Conservation (phyloP, 2,329 filamentous ascomycete genomes). For the Aschersonia sp. region DNA sequence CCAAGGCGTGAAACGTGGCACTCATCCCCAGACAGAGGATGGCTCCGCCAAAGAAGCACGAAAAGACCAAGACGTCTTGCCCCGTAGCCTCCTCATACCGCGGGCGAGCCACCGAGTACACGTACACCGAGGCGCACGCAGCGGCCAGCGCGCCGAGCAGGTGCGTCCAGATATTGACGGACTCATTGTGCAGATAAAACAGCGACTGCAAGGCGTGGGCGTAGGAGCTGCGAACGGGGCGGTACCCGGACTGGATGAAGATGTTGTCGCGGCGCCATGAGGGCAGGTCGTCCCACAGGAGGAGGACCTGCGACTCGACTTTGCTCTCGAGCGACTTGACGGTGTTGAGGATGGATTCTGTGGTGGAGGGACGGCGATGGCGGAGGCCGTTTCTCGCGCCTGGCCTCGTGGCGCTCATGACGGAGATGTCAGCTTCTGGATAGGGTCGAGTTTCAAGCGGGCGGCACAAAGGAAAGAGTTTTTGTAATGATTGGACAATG, state of each 20-base stretch:
- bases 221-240: slow-evolving; percentile 34
- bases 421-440: background rate
- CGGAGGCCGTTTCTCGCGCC: slow-evolving; percentile 7
- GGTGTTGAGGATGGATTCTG: slow-evolving; percentile 11
- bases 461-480: no score
- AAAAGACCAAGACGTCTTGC: slow-evolving; percentile 57
- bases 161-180: slow-evolving; percentile 49
- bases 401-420: background rate
- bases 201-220: slow-evolving; percentile 29
- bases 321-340: slow-evolving; percentile 22
- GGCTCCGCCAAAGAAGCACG: slow-evolving; percentile 66
- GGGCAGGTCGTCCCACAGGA: slow-evolving; percentile 45
- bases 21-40: slow-evolving; percentile 65
- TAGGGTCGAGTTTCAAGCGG: background rate
- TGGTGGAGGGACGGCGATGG: slow-evolving; percentile 13
- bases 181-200: slow-evolving; percentile 44
- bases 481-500: no score
- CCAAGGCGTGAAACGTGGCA: slow-evolving; percentile 71
- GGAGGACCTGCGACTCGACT: slow-evolving; percentile 25
- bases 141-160: slow-evolving; percentile 51
- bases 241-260: slow-evolving; percentile 40
- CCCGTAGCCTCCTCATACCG: slow-evolving; percentile 49
- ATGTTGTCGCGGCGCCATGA: slow-evolving; percentile 45
- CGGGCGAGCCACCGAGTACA: slow-evolving; percentile 44
- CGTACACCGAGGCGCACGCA: slow-evolving; percentile 29